Conservation (phyloP, 2,329 filamentous ascomycete genomes). For the Talaromyces sp. region DNA sequence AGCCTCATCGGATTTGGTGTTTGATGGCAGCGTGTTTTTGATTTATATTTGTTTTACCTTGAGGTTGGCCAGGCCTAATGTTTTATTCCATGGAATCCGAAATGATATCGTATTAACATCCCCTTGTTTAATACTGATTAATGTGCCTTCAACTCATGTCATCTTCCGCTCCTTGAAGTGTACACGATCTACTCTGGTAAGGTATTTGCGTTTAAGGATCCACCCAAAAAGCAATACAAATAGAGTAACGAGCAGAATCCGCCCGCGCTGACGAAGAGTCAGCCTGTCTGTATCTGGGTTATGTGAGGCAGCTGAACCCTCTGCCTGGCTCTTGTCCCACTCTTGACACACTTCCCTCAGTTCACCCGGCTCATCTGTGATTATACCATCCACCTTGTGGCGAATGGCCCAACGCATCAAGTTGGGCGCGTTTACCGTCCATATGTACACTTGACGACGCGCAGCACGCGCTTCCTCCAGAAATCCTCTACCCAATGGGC, state of each 20-base stretch:
- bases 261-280: conserved; percentile 12
- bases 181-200: conserved; percentile 9
- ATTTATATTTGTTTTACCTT: conserved; percentile 3
- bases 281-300: conserved; percentile 13
- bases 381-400: conserved; percentile 71
- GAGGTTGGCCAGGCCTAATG: conserved; percentile 9
- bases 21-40: conserved; percentile 3
- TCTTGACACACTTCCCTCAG: conserved; percentile 16
- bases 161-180: conserved; percentile 16
- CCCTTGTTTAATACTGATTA: not conserved
- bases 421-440: conserved; percentile 81
- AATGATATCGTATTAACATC: not conserved
- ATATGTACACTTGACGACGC: conserved; percentile 68
- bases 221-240: conserved; percentile 23
- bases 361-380: conserved; percentile 74
- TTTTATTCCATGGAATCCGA: conserved; percentile 3
- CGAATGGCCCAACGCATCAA: conserved; percentile 82
- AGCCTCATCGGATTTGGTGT: conserved; percentile 15
- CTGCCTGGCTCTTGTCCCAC: conserved; percentile 18
- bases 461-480: conserved; percentile 60
- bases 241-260: conserved; percentile 9
- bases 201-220: conserved; percentile 14
- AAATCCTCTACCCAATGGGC: conserved; percentile 68
- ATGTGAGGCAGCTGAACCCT: not conserved
- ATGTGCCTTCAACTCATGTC: not conserved